Base-by-base conservation (phyloP, 352 stramenopile genomes). In the Pythium vanterpoolii region DNA sequence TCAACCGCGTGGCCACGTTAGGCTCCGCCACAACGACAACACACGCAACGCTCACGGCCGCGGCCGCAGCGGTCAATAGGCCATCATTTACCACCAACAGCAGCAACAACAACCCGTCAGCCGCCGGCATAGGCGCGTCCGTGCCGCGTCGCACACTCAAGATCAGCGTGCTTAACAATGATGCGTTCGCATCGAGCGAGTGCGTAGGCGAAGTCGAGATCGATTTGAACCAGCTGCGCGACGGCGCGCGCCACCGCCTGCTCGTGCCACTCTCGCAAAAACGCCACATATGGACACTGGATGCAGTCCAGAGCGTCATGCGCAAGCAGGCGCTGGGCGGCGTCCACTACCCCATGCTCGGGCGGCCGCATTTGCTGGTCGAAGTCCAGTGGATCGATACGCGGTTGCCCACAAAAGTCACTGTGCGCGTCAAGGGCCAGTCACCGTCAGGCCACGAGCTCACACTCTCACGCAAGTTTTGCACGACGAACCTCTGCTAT, bases 331-430 rank as follows among this genome's bases (percentile, higher is more conserved):
- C 74, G 27, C 31, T 74, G 30, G 73, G 73, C 21, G 72, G 63
- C 1, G 64, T 56, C 26, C 60, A 72, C 46, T 77, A 76, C 55
- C 64, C 69, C 21, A 76, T 79, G 62, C 72, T 79, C 19, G 73
- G 71, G 18, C 62, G 69, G 65, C 74, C 76, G 40, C 74, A 85
- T 31, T 16, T 85, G 30, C 60, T 79, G 10, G 28, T 87, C 23
- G 73, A 85, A 62, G 47, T 87, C 39, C 77, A 87, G 57, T 83
- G 75, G 75, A 77, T 87, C 60, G 77, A 87, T 66, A 83, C 77
- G 39, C 77, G 73, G 16, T 62, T 87, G 62, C 77, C 75, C 11
- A 79, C 77, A 4, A 63, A 66, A 52, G 77, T 87, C 10, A 63
- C 59, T 6, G 76, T 86, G 46, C 70, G 63, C 34, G 56, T 77